Evolutionary conservation across 139 green algal genomes (phyloP).

Genomic region (Chlorella sorokiniana): DNA sequence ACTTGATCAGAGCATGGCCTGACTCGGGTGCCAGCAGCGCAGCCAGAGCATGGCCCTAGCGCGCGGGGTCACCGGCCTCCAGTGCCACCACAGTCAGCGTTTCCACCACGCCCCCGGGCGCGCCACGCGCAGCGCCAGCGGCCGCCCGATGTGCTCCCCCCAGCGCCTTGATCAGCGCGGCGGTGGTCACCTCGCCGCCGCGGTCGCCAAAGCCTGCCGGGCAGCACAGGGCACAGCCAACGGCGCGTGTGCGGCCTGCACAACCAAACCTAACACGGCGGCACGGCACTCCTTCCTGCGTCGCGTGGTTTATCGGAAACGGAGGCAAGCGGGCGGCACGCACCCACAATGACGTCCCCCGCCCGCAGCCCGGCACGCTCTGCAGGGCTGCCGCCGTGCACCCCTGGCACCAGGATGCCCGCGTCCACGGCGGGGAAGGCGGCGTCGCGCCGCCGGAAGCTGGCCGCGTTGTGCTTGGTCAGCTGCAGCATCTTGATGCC

Average conservation of each 20-base stretch:
- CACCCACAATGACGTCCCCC: constrained; percentile 72
- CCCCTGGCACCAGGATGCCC: constrained; percentile 65
- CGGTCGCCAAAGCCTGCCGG: constrained; percentile 38
- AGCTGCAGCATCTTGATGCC: constrained; percentile 81
- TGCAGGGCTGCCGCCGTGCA: constrained; percentile 59
- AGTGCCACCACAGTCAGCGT: constrained; percentile 31
- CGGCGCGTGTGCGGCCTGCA: background rate
- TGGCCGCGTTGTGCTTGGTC: constrained; percentile 41
- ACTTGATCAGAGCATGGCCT: background rate
- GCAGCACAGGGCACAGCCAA: background rate
- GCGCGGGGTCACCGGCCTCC: background rate
- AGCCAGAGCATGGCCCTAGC: background rate
- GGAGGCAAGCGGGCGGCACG: too few relatives aligned
- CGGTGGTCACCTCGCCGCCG: constrained; percentile 38
- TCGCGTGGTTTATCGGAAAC: too few relatives aligned
- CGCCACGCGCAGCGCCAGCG: constrained; percentile 49
- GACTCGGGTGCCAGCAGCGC: background rate
- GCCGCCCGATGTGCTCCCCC: constrained; percentile 48
- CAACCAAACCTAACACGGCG: too few relatives aligned
- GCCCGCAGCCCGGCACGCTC: constrained; percentile 56
- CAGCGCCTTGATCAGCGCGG: constrained; percentile 48
- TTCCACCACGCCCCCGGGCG: constrained; percentile 28
- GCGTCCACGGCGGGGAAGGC: constrained; percentile 51
- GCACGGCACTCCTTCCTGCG: too few relatives aligned
- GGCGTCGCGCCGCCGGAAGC: constrained; percentile 51